Conservation (phyloP, 441 rosid species). For the Dalechampia spathulata region DNA sequence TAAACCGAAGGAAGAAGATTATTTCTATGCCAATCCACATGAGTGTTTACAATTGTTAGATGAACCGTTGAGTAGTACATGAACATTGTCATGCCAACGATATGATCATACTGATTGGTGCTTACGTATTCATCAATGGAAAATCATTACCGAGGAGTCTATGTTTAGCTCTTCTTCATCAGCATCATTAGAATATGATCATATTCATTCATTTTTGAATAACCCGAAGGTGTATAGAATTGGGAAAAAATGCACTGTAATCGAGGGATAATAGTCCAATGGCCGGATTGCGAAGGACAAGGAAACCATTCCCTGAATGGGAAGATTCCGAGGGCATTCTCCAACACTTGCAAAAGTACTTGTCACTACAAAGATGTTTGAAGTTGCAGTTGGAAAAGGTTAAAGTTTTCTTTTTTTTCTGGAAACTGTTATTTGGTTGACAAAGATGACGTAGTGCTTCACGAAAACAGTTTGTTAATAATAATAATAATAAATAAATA, state of each 20-base stretch:
- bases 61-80: constrained; percentile 47
- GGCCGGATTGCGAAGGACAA: constrained; percentile 9
- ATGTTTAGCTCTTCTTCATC: constrained; percentile 11
- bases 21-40: constrained; percentile 74
- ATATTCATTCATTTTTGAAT: constrained; percentile 12
- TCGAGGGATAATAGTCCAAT: neutral
- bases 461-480: too few relatives aligned
- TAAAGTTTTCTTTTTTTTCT: neutral
- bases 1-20: constrained; percentile 78
- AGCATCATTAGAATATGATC: constrained; percentile 10
- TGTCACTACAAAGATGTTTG: too few relatives aligned
- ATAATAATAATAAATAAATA: too few relatives aligned
- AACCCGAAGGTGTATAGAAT: constrained; percentile 16
- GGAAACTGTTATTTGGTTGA: too few relatives aligned
- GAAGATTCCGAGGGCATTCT: neutral
- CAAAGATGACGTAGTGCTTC: too few relatives aligned
- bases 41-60: constrained; percentile 59
- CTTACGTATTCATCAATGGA: constrained; percentile 10
- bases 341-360: too few relatives aligned
- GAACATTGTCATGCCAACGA: constrained; percentile 26
- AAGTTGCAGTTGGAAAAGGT: too few relatives aligned
- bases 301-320: neutral
- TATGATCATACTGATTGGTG: constrained; percentile 12
- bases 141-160: neutral
- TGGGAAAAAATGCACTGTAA: neutral